A percentile compares a stretch with the other conserved stretches of the same genome.
Conservation (phyloP, 1,284 basidiomycete species). For the Salmacisia buchloeana region DNA sequence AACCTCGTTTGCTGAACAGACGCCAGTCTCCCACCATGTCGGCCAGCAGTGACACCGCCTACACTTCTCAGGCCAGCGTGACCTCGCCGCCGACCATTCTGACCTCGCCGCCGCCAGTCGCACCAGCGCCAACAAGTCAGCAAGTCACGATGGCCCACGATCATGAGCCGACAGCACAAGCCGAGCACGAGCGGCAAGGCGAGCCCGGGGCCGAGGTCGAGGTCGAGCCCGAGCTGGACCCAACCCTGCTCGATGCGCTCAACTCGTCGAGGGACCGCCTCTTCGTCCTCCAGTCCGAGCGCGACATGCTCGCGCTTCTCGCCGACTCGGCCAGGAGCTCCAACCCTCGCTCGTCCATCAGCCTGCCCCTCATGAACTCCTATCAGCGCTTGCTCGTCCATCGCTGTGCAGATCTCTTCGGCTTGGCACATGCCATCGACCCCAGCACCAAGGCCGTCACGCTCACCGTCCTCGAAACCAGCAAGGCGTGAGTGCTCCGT, state of each 20-base stretch:
- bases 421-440: slow-evolving; percentile 24
- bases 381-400: slow-evolving; percentile 36
- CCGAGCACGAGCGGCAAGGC: too few relatives aligned
- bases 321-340: slow-evolving; percentile 9
- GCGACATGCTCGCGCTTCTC: slow-evolving; percentile 27
- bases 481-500: neutral
- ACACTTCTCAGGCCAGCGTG: too few relatives aligned
- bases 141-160: too few relatives aligned
- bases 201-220: too few relatives aligned
- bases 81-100: too few relatives aligned
- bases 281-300: slow-evolving; percentile 34
- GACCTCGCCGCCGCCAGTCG: too few relatives aligned
- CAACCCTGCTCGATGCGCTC: slow-evolving; percentile 31
- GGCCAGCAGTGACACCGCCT: too few relatives aligned
- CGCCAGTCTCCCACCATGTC: too few relatives aligned
- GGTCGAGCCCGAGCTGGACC: slow-evolving; percentile 17
- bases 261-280: slow-evolving; percentile 29
- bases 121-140: too few relatives aligned
- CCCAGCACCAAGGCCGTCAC: slow-evolving; percentile 28
- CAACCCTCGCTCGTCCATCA: slow-evolving; percentile 12
- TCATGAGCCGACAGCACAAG: too few relatives aligned
- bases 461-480: slow-evolving; percentile 13
- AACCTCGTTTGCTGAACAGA: neutral
- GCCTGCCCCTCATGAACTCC: slow-evolving; percentile 37
- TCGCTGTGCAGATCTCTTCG: slow-evolving; percentile 32